Evolutionary conservation across 2,329 filamentous ascomycete species (phyloP), one percentile per base, ranked within the genome.

Genomic region (Nothomitra cinnamomea): DNA sequence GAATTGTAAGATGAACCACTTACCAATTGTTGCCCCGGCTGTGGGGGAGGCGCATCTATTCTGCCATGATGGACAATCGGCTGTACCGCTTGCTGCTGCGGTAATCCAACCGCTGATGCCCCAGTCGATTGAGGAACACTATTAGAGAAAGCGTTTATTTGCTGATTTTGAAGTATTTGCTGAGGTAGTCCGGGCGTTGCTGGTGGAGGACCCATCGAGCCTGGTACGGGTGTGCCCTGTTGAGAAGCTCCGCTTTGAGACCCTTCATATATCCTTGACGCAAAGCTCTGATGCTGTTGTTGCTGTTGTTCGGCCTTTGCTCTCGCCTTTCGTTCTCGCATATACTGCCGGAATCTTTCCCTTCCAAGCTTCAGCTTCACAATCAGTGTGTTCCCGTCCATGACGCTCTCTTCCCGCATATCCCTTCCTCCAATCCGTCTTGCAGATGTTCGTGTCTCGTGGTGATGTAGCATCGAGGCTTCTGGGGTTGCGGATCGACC

Each of bases 401-500:
- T 83, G 13, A 83, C 68, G 53, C 78, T 92, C 59, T 90, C 87
- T 63, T 95, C 89, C 50, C 87, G 78, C 43, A 80, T 78, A 57
- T 85, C 78, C 58, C 79, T 77, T 54, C 75, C 73, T 53, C 77
- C 63, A 56, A 71, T 66, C 59, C 77, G 72, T 58, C 79, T 72
- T 6, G 71, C 74, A 4, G 82, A 82, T 6, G 77, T 80, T 61
- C 88, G 74, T 1, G 83, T 78, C 65, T 95, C 87, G 61, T 85
- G 79, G 61, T 81, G 81, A 60, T 82, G 82, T 59, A 76, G 71
- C 53, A 73, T 68, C 45, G 73, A 76, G 8, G 82, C 73, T 65
- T 96, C 92, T 2, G 92, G 92, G 0, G 92, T 96, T 64, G 89
- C 86, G 32, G 90, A 95, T 56, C 92, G 82, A n/a, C 71, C 73